Conservation (phyloP, 2,329 filamentous ascomycete species). For the Pseudohalonectria lignicola region DNA sequence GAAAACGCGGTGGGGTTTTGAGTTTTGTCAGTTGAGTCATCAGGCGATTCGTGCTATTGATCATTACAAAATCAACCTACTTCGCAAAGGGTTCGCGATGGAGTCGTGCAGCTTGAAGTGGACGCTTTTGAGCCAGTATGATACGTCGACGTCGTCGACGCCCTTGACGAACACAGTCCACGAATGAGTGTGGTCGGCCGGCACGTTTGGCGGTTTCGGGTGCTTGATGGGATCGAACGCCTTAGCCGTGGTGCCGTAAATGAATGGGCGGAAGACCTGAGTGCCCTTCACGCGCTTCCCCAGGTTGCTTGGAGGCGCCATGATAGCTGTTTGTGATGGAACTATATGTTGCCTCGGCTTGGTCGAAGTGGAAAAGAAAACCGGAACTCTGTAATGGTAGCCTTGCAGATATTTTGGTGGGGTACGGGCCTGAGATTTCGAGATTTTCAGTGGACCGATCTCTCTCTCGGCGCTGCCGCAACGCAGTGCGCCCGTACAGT, state of each 20-base stretch:
- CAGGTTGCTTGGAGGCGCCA: conserved; percentile 48
- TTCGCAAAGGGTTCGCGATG: conserved; percentile 82
- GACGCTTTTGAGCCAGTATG: conserved; percentile 92
- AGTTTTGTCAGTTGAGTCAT: background rate
- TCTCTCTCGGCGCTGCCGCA: too few relatives aligned
- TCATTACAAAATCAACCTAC: conserved; percentile 29
- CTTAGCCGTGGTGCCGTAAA: conserved; percentile 71
- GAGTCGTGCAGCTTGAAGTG: conserved; percentile 98
- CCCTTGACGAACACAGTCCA: conserved; percentile 94
- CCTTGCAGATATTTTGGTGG: background rate
- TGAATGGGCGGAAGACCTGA: conserved; percentile 53
- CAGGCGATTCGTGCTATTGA: too few relatives aligned
- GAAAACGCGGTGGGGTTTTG: background rate
- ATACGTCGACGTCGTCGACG: conserved; percentile 80
- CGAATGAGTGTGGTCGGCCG: conserved; percentile 88
- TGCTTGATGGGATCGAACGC: conserved; percentile 69
- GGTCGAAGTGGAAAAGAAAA: background rate
- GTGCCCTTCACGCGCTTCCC: conserved; percentile 56
- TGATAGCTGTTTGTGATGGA: conserved; percentile 16
- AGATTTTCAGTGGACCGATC: too few relatives aligned
- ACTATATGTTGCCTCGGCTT: too few relatives aligned
- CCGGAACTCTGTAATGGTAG: background rate
- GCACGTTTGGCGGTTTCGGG: conserved; percentile 64
- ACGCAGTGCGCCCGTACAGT: too few relatives aligned
- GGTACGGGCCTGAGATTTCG: too few relatives aligned